These are phyloP conservation scores for Hortiboletus flavorubellus DNA, from an alignment of 768 basidiomycete genomes.

Conservation along the genomic window DNA sequence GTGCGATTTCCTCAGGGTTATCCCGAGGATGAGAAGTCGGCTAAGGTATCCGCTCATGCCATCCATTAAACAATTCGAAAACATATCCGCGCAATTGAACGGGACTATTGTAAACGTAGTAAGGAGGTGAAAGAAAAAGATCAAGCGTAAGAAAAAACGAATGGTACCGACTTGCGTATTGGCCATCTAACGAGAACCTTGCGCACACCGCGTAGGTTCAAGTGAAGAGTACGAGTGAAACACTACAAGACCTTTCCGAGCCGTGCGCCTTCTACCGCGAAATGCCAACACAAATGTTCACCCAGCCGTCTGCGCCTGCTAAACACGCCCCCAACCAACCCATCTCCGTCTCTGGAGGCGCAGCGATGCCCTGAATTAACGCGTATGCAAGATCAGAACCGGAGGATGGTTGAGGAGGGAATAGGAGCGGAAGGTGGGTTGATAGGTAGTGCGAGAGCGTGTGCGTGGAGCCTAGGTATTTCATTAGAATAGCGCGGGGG, in stretches of 20 bases:
- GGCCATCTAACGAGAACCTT: not conserved
- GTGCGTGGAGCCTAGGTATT: slow-evolving; percentile 58
- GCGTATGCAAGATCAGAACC: slow-evolving; percentile 64
- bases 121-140: not conserved
- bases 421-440: slow-evolving; percentile 76
- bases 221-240: not conserved
- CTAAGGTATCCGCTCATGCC: slow-evolving; percentile 7
- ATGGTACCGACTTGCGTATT: not conserved
- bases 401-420: slow-evolving; percentile 48
- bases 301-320: slow-evolving; percentile 93
- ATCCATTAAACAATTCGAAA: slow-evolving; percentile 15
- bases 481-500: not conserved
- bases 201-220: not conserved
- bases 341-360: slow-evolving; percentile 85
- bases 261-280: slow-evolving; percentile 20
- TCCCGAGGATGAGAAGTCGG: not conserved
- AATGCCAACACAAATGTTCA: slow-evolving; percentile 81
- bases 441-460: slow-evolving; percentile 70
- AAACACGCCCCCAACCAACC: slow-evolving; percentile 94
- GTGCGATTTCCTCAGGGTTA: not conserved
- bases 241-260: not conserved
- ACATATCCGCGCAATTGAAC: slow-evolving; percentile 1
- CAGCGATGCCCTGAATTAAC: slow-evolving; percentile 78
- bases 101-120: slow-evolving; percentile 5
- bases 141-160: not conserved